Evolutionary conservation across 2,329 filamentous ascomycete genomes (phyloP).

Genomic region (Colletotrichum cordylinicola): DNA sequence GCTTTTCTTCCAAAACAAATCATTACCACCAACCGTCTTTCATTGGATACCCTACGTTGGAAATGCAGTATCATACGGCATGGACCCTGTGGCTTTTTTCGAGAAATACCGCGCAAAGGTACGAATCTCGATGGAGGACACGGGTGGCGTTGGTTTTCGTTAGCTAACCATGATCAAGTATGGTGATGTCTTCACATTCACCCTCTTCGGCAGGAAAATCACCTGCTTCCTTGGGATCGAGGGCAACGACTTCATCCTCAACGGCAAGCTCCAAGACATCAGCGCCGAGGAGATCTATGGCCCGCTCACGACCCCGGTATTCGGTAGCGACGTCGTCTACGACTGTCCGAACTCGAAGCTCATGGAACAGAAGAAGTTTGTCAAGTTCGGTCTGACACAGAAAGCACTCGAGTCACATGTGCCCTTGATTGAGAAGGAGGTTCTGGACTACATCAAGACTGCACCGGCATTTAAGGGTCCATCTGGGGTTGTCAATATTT

Average conservation of each 20-base stretch:
- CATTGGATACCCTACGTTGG: slow-evolving; percentile 85
- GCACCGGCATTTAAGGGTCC: slow-evolving; percentile 67
- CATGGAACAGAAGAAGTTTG: slow-evolving; percentile 97
- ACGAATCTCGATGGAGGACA: not conserved
- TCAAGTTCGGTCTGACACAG: slow-evolving; percentile 81
- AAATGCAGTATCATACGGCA: slow-evolving; percentile 92
- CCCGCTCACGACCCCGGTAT: slow-evolving; percentile 74
- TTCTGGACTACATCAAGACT: slow-evolving; percentile 72
- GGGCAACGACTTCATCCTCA: slow-evolving; percentile 91
- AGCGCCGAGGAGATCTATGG: slow-evolving; percentile 91
- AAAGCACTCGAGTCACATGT: slow-evolving; percentile 79
- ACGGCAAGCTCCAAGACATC: slow-evolving; percentile 88
- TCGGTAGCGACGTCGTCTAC: slow-evolving; percentile 87
- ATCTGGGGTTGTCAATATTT: slow-evolving; percentile 75
- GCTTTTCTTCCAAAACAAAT: slow-evolving; percentile 75
- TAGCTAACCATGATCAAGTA: slow-evolving; percentile 57
- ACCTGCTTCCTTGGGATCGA: slow-evolving; percentile 83
- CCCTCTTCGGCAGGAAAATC: slow-evolving; percentile 87
- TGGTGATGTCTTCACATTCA: slow-evolving; percentile 88
- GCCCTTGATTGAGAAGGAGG: slow-evolving; percentile 77
- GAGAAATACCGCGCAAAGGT: slow-evolving; percentile 67
- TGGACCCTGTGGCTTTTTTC: slow-evolving; percentile 92
- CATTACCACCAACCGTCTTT: slow-evolving; percentile 81
- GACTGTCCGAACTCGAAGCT: slow-evolving; percentile 90
- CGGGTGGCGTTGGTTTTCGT: not conserved